These are phyloP conservation scores for Beauveria medogensis DNA, from an alignment of 2,329 filamentous ascomycete genomes.

Conservation along the genomic window DNA sequence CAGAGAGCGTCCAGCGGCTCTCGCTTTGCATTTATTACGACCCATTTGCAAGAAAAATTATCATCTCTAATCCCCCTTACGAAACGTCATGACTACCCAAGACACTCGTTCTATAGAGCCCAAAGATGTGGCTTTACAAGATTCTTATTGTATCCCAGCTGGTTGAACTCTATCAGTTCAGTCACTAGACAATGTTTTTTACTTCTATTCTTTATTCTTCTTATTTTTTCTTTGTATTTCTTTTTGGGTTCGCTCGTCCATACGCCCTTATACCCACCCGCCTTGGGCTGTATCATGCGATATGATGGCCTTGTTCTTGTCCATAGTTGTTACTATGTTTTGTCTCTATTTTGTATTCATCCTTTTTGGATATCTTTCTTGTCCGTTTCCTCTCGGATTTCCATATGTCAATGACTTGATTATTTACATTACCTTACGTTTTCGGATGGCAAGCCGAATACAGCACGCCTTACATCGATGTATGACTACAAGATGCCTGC, in stretches of 20 bases:
- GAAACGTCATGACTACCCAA: slow-evolving; percentile 9
- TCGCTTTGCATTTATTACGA: not conserved
- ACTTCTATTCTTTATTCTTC: not conserved
- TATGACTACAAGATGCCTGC: too few species aligned
- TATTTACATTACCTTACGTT: not conserved
- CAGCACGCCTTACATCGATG: too few species aligned
- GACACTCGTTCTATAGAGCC: not conserved
- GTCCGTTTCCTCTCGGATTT: not conserved
- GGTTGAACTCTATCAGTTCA: slow-evolving; percentile 3
- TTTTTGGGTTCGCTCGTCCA: not conserved
- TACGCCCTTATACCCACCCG: slow-evolving; percentile 9
- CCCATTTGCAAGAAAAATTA: not conserved
- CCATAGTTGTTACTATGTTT: not conserved
- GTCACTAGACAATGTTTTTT: slow-evolving; percentile 9
- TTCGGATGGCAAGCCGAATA: not conserved
- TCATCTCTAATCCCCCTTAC: slow-evolving; percentile 2
- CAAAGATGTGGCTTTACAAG: slow-evolving; percentile 2
- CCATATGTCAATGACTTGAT: not conserved
- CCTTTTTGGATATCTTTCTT: not conserved
- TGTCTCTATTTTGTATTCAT: not conserved
- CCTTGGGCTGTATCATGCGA: slow-evolving; percentile 8
- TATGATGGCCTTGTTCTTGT: slow-evolving; percentile 6
- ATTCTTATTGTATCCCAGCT: not conserved
- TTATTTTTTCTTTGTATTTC: not conserved
- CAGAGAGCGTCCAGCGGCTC: not conserved